These are phyloP conservation scores for Phytophthora melonis DNA, from an alignment of 352 stramenopile genomes.

Conservation along the genomic window DNA sequence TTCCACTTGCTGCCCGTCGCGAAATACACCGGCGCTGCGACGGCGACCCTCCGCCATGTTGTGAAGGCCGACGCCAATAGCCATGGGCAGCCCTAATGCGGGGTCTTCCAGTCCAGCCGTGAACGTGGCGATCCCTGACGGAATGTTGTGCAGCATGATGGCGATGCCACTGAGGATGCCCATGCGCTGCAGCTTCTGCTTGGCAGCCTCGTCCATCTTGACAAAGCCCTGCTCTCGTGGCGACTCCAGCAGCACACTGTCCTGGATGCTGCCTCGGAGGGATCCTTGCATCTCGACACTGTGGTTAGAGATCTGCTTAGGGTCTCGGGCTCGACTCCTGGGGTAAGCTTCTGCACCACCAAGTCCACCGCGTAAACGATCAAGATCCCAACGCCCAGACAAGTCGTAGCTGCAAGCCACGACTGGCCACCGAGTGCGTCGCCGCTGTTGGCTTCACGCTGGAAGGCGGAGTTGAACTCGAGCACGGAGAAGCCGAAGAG, in stretches of 20 bases:
- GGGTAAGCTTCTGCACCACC: constrained; percentile 54
- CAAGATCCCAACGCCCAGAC: constrained; percentile 85
- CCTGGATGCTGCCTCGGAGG: constrained; percentile 24
- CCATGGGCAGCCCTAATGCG: constrained; percentile 88
- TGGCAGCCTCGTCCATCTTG: constrained; percentile 51
- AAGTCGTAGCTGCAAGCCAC: constrained; percentile 83
- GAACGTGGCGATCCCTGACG: constrained; percentile 96
- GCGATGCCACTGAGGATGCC: constrained; percentile 93
- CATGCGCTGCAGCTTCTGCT: constrained; percentile 80
- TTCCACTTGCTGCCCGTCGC: constrained; percentile 94
- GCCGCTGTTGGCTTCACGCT: constrained; percentile 35
- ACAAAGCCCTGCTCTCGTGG: constrained; percentile 35
- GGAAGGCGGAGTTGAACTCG: constrained; percentile 41
- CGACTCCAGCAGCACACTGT: constrained; percentile 40
- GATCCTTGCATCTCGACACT: constrained; percentile 7
- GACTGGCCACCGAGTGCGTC: constrained; percentile 42
- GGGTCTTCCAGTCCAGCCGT: constrained; percentile 91
- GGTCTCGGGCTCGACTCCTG: constrained; percentile 26
- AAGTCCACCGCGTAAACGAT: constrained; percentile 59
- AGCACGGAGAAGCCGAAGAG: constrained; percentile 60
- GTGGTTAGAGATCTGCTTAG: constrained; percentile 5
- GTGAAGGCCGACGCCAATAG: constrained; percentile 95
- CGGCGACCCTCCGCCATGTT: constrained; percentile 97
- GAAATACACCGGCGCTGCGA: constrained; percentile 97
- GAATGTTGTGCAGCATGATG: constrained; percentile 97